phyloP scores from a whole-genome alignment of 1,139 yeast species.

The Zygosaccharomyces pseudobailii region DNA sequence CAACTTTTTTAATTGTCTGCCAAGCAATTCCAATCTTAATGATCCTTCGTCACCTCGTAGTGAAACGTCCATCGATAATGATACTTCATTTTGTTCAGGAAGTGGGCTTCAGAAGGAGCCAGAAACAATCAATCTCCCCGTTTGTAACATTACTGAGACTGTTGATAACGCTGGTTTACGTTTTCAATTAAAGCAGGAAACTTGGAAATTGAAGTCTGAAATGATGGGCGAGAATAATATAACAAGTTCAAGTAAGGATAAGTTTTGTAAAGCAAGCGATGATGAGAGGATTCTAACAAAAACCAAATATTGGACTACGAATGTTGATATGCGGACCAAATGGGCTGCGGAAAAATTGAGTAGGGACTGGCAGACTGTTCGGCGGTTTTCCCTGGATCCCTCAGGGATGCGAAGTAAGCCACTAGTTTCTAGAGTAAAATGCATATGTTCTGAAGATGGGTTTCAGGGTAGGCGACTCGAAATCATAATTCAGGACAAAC shows the following conservation, averaged over 20 bases:
- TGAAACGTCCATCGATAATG: neutral
- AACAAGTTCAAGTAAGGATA: neutral
- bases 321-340: slow-evolving; percentile 8
- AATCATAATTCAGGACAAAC: neutral
- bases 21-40: neutral
- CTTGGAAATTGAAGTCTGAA: slow-evolving; percentile 9
- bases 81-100: neutral
- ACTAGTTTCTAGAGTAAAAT: slow-evolving; percentile 4
- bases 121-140: neutral
- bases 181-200: slow-evolving; percentile 15
- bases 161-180: slow-evolving; percentile 6
- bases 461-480: neutral
- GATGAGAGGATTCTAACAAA: neutral
- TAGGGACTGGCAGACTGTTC: slow-evolving; percentile 8
- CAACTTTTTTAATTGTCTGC: neutral
- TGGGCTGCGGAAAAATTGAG: slow-evolving; percentile 6
- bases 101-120: neutral
- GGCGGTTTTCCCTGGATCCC: slow-evolving; percentile 4
- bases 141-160: neutral
- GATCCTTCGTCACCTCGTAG: neutral
- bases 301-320: slow-evolving; percentile 9
- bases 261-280: neutral
- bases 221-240: neutral
- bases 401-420: slow-evolving; percentile 1
- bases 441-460: slow-evolving; percentile 3